Conservation (phyloP, 495 filamentous ascomycete species). For the Penicillium desertorum region DNA sequence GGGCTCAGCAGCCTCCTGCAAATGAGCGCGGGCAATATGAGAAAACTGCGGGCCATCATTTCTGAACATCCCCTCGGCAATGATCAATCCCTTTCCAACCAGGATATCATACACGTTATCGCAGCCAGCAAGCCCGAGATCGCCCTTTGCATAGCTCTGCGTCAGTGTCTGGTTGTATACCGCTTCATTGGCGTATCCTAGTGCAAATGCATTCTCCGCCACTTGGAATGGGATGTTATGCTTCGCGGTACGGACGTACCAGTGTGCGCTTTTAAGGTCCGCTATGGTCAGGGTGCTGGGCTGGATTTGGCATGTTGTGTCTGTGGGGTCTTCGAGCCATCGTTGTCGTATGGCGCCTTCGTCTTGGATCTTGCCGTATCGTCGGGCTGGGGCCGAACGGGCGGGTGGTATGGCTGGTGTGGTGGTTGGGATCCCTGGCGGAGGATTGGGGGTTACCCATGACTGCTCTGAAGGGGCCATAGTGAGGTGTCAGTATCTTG, state of each 20-base stretch:
- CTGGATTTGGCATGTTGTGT: not conserved
- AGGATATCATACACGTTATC: not conserved
- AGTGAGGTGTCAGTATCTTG: not conserved
- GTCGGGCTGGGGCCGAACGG: not conserved
- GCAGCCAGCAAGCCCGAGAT: not conserved
- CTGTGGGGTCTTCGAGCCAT: constrained; percentile 1
- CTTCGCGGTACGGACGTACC: not conserved
- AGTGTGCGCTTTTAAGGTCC: not conserved
- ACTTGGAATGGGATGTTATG: not conserved
- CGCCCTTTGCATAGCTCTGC: not conserved
- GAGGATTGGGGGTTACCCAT: not conserved
- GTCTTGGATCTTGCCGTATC: not conserved
- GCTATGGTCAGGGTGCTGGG: not conserved
- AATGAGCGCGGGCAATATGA: not conserved
- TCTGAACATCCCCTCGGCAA: constrained; percentile 1
- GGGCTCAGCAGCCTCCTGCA: not conserved
- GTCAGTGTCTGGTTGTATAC: no score
- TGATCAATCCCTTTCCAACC: not conserved
- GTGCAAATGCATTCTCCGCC: no score
- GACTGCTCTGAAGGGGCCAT: not conserved
- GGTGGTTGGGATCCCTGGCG: not conserved
- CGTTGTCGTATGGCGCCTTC: not conserved
- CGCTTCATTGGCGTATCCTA: not conserved
- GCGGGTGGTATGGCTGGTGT: not conserved
- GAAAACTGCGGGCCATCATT: not conserved